Percentiles rank a stretch among this genome's conserved stretches.
phyloP scores from a whole-genome alignment of 1,284 basidiomycete genomes.

The Ustilago loliicola region DNA sequence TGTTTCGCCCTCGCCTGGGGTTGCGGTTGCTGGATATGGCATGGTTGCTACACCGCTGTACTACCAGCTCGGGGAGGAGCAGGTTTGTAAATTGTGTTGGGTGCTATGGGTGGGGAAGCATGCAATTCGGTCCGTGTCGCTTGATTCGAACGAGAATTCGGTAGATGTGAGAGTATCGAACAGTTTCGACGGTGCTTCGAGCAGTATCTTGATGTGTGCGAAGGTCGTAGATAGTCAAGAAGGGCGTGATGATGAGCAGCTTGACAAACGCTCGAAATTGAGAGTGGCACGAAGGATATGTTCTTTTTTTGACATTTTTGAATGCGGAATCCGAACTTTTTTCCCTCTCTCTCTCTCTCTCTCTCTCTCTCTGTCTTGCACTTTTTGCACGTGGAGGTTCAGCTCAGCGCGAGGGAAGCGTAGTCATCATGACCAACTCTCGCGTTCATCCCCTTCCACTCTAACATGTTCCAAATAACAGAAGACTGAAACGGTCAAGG shows the following conservation, averaged over 20 bases:
- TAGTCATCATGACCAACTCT: neutral
- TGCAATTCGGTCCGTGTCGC: neutral
- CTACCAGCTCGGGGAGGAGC: neutral
- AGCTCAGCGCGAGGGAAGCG: neutral
- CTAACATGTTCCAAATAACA: neutral
- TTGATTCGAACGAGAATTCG: too few relatives aligned
- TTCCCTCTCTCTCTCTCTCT: too few relatives aligned
- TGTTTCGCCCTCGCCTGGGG: constrained; percentile 55
- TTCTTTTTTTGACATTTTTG: too few relatives aligned
- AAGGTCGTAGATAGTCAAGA: too few relatives aligned
- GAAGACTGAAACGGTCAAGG: too few relatives aligned
- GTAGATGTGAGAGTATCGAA: too few relatives aligned
- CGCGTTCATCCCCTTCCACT: neutral
- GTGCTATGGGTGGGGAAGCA: neutral
- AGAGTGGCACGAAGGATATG: neutral
- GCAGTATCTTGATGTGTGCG: too few relatives aligned
- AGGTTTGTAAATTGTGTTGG: neutral
- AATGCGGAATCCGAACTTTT: constrained; percentile 3
- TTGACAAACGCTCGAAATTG: too few relatives aligned
- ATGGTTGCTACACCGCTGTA: constrained; percentile 13
- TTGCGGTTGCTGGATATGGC: constrained; percentile 52
- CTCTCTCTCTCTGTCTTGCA: neutral
- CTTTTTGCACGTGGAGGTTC: neutral
- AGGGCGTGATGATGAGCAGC: neutral
- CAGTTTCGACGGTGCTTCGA: too few relatives aligned